Conservation (phyloP, 345 rosid genomes). For the Pistacia vera region DNA sequence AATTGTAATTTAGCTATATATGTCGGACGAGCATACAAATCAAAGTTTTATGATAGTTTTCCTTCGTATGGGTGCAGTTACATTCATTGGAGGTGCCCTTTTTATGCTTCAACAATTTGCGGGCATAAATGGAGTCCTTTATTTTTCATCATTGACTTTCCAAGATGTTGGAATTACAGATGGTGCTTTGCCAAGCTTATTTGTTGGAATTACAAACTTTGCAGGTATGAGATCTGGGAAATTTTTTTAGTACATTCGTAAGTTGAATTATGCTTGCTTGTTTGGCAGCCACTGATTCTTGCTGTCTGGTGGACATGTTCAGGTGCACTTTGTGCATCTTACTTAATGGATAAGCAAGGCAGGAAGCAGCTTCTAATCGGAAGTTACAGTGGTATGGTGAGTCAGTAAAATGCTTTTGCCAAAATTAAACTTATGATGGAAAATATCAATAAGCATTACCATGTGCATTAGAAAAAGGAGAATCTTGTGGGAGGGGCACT, state of each 20-base stretch:
- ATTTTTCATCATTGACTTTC: conserved; percentile 80
- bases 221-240: conserved; percentile 49
- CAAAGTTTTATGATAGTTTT: not conserved
- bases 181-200: conserved; percentile 62
- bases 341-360: conserved; percentile 70
- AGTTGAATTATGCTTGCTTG: not conserved
- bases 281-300: conserved; percentile 13
- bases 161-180: conserved; percentile 66
- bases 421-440: conserved; percentile 3
- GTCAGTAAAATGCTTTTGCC: conserved; percentile 23
- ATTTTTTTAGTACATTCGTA: not conserved
- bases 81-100: conserved; percentile 68
- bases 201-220: conserved; percentile 67
- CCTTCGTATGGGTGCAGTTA: conserved; percentile 54
- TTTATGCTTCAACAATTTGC: conserved; percentile 80
- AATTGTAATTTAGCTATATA: not conserved
- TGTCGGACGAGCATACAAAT: not conserved
- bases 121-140: conserved; percentile 84
- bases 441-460: not conserved
- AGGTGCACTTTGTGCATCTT: conserved; percentile 71
- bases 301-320: conserved; percentile 18
- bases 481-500: not conserved
- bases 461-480: not conserved
- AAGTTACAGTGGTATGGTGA: conserved; percentile 81
- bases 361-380: conserved; percentile 66